Conservation (phyloP, 2,329 filamentous ascomycete species). For the Aspergillus sp. region DNA sequence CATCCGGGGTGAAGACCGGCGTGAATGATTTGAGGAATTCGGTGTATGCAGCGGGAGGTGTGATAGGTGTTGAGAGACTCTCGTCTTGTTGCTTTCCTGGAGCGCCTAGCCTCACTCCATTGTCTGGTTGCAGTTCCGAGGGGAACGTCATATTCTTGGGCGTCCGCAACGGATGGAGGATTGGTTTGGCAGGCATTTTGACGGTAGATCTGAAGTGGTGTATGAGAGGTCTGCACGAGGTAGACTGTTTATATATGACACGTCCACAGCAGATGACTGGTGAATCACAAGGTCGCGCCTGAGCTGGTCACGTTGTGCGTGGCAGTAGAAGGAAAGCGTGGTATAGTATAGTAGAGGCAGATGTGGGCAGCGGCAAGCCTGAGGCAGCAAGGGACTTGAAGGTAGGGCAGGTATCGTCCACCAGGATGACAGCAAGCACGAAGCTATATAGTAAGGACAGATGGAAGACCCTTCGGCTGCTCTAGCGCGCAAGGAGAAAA, state of each 20-base stretch:
- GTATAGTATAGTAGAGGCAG: conserved; percentile 1
- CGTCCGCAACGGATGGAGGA: conserved; percentile 46
- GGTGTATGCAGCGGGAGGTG: conserved; percentile 83
- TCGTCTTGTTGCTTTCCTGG: conserved; percentile 54
- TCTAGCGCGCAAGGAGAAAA: not conserved
- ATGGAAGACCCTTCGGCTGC: not conserved
- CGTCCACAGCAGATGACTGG: not conserved
- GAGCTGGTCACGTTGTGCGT: conserved; percentile 13
- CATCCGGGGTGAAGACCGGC: conserved; percentile 65
- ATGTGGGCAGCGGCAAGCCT: not conserved
- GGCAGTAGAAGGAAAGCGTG: conserved; percentile 7
- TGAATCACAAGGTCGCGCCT: conserved; percentile 6
- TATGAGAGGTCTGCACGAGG: not conserved
- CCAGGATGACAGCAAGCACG: not conserved
- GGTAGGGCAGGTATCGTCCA: not conserved
- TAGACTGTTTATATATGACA: not conserved
- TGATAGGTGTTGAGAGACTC: conserved; percentile 78
- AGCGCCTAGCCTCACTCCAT: conserved; percentile 57
- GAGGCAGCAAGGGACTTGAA: not conserved
- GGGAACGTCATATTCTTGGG: conserved; percentile 50
- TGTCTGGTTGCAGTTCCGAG: conserved; percentile 62
- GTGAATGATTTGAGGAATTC: conserved; percentile 88
- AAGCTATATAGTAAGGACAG: not conserved
- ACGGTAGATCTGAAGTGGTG: not conserved
- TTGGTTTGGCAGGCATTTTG: conserved; percentile 39